These are phyloP conservation scores for Apophysomyces trapeziformis DNA, from an alignment of 371 early-diverging fungal species.

Conservation along the genomic window DNA sequence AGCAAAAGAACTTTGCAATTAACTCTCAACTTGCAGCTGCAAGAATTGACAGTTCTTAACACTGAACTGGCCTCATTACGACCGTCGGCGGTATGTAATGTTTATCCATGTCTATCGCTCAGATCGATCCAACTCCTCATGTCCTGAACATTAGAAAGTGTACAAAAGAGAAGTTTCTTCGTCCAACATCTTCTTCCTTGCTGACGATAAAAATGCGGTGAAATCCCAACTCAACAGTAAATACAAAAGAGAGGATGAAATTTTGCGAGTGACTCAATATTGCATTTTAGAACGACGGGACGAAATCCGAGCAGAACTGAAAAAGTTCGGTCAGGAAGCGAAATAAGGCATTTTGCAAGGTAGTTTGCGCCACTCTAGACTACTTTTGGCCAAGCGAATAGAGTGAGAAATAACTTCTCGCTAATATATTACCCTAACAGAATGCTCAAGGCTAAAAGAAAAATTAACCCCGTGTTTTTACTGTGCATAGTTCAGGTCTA, in stretches of 20 bases:
- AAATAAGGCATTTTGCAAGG: neutral
- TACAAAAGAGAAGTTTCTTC: conserved; percentile 21
- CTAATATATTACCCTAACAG: no score
- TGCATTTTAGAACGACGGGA: neutral
- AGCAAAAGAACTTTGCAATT: neutral
- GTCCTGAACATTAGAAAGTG: conserved; percentile 5
- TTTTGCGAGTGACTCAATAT: no score
- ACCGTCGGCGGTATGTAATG: conserved; percentile 18
- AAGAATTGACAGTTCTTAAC: conserved; percentile 18
- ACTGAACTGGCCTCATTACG: conserved; percentile 15
- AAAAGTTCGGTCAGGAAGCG: neutral
- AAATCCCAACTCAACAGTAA: conserved; percentile 18
- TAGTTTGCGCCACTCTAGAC: no score
- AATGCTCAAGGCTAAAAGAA: no score
- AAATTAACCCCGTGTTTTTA: no score
- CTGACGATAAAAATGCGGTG: conserved; percentile 18
- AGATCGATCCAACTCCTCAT: neutral
- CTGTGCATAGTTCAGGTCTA: no score
- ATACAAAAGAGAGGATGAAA: no score
- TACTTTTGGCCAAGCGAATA: no score
- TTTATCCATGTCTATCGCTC: neutral
- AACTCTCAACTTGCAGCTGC: neutral
- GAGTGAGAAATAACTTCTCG: no score
- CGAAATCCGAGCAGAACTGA: neutral
- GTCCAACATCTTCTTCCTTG: conserved; percentile 20